Percentiles rank a stretch among this genome's conserved stretches.
phyloP scores from a whole-genome alignment of 257 asterid genomes.

The Jasminum sambac region DNA sequence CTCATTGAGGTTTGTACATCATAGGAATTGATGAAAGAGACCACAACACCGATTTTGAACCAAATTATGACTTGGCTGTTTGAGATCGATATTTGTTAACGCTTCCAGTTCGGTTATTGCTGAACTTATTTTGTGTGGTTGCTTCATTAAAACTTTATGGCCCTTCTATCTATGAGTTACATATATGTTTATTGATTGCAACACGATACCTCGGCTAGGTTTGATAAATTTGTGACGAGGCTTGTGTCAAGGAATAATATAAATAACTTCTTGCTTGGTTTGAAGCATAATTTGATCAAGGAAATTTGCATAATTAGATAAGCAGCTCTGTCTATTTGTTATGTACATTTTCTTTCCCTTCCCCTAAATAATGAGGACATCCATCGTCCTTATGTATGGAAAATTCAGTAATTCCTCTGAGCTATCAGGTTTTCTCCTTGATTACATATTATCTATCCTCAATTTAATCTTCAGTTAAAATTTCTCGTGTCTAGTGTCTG shows the following conservation, averaged over 20 bases:
- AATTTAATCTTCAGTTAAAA: not conserved
- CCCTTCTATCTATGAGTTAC: constrained; percentile 3
- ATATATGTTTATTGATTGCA: not conserved
- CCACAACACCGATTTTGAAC: constrained; percentile 10
- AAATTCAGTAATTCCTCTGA: not conserved
- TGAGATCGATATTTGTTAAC: constrained; percentile 1
- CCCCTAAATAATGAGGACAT: too few relatives aligned
- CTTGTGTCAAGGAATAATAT: not conserved
- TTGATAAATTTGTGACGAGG: not conserved
- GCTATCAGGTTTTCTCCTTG: not conserved
- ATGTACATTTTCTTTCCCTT: too few relatives aligned
- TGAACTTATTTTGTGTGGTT: constrained; percentile 10
- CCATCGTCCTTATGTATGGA: not conserved
- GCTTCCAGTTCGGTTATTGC: constrained; percentile 1
- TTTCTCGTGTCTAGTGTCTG: not conserved
- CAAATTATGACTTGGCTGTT: constrained; percentile 8
- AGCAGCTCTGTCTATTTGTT: not conserved
- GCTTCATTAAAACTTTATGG: constrained; percentile 6
- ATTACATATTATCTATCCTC: not conserved
- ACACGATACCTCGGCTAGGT: not conserved
- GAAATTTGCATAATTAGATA: not conserved
- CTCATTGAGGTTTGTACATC: constrained; percentile 63
- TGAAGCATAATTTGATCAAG: not conserved
- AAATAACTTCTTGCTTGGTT: not conserved
- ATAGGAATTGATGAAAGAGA: constrained; percentile 3